Conservation (phyloP, 2,329 filamentous ascomycete species). For the Aspergillus tubingensis region DNA sequence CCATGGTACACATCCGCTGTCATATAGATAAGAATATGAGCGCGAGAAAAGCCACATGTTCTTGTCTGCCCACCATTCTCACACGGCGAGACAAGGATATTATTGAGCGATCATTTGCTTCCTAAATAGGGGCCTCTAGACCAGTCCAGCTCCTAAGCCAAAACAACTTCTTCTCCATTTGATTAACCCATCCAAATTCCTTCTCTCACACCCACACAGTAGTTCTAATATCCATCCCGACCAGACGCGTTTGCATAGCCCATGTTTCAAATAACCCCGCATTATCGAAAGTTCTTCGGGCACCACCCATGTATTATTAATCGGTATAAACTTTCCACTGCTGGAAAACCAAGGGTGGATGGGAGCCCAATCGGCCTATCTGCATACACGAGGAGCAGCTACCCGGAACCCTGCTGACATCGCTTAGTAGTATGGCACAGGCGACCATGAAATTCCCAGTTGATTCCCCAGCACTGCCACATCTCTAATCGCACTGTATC, state of each 20-base stretch:
- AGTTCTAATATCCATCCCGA: background rate
- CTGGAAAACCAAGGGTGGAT: background rate
- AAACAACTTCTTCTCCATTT: background rate
- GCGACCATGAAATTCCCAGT: background rate
- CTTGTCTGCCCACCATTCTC: background rate
- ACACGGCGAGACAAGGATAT: background rate
- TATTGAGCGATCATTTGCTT: background rate
- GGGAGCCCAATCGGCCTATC: background rate
- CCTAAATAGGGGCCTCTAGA: background rate
- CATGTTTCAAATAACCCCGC: background rate
- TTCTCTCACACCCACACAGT: background rate
- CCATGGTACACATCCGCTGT: background rate
- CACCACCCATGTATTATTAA: background rate
- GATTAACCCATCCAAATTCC: background rate
- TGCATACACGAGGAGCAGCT: background rate
- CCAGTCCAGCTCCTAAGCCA: background rate
- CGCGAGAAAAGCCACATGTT: background rate
- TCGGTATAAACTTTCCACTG: background rate
- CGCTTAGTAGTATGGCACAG: background rate
- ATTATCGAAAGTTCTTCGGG: background rate
- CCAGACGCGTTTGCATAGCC: background rate
- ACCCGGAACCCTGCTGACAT: constrained; percentile 2
- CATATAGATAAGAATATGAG: background rate
- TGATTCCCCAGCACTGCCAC: background rate
- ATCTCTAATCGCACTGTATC: background rate